phyloP scores from a whole-genome alignment of 495 filamentous ascomycete species.

The Talaromyces wortmannii region DNA sequence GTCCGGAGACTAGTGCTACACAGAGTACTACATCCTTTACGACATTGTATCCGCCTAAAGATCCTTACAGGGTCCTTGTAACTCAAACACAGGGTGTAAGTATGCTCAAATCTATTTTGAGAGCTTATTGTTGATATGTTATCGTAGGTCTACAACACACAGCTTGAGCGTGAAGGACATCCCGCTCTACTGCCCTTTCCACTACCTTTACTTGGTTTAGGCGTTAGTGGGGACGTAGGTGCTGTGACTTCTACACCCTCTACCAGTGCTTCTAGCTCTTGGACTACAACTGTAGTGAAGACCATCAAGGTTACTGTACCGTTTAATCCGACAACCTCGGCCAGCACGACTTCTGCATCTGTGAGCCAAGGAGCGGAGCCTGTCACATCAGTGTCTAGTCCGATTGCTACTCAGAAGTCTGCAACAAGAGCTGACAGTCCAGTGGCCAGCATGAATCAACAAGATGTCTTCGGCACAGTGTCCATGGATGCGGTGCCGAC shows the following conservation, averaged over 20 bases:
- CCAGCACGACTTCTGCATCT: neutral
- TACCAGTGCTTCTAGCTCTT: neutral
- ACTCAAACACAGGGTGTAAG: slow-evolving; percentile 3
- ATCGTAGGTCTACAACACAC: slow-evolving; percentile 26
- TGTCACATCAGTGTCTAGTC: neutral
- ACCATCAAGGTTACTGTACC: slow-evolving; percentile 12
- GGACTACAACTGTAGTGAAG: neutral
- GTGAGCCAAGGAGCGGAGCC: neutral
- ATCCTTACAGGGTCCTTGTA: neutral
- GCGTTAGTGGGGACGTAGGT: neutral
- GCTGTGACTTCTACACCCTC: neutral
- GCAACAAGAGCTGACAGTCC: slow-evolving; percentile 23
- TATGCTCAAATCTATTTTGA: neutral
- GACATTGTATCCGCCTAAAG: neutral
- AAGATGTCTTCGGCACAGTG: slow-evolving; percentile 52
- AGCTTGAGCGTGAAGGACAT: slow-evolving; percentile 35
- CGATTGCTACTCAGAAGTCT: neutral
- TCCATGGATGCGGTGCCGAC: slow-evolving; percentile 50
- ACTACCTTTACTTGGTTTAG: neutral
- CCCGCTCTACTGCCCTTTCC: slow-evolving; percentile 29
- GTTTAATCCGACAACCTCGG: slow-evolving; percentile 1
- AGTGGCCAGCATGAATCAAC: slow-evolving; percentile 21
- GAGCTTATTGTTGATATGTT: neutral
- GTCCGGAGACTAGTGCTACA: no score
- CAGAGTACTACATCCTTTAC: slow-evolving; percentile 1